Percentiles rank a stretch among this genome's conserved stretches.
These are phyloP conservation scores for Oryza glumipatula DNA, from an alignment of 176 grass and related monocot species.

Conservation along the genomic window DNA sequence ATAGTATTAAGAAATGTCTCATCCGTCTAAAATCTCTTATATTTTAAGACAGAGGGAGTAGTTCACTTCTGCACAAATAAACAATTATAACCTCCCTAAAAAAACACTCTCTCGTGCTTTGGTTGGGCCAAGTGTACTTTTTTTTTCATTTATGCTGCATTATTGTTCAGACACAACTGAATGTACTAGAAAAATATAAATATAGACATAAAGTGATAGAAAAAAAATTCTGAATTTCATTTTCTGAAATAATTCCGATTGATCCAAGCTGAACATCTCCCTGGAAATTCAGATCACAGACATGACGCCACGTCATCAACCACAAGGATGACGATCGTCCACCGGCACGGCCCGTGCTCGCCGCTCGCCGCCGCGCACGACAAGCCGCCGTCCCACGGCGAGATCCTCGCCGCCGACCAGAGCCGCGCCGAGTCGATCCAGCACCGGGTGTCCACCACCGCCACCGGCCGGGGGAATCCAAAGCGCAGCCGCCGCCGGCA, in stretches of 20 bases:
- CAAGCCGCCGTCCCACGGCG: conserved; percentile 36
- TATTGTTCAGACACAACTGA: background rate
- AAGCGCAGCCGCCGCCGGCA: background rate
- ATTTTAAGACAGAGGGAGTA: background rate
- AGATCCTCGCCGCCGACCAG: conserved; percentile 73
- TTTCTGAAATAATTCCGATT: conserved; percentile 4
- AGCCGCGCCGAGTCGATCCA: conserved; percentile 62
- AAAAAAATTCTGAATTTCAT: background rate
- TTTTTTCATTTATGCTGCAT: background rate
- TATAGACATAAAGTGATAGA: background rate
- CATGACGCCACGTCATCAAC: background rate
- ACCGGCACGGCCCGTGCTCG: conserved; percentile 78
- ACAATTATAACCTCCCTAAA: background rate
- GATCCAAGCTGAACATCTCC: conserved; percentile 6
- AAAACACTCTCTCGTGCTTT: background rate
- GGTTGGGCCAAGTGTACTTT: background rate
- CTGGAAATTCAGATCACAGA: conserved; percentile 41
- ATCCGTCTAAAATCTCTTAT: too few relatives aligned
- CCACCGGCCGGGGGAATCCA: background rate
- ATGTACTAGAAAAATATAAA: background rate
- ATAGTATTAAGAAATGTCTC: too few relatives aligned
- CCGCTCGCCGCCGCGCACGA: conserved; percentile 33
- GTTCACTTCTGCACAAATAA: background rate
- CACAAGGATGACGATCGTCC: conserved; percentile 36
- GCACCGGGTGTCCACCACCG: conserved; percentile 30